These are phyloP conservation scores for Plasmopara halstedii DNA, from an alignment of 352 stramenopile species.

Conservation along the genomic window DNA sequence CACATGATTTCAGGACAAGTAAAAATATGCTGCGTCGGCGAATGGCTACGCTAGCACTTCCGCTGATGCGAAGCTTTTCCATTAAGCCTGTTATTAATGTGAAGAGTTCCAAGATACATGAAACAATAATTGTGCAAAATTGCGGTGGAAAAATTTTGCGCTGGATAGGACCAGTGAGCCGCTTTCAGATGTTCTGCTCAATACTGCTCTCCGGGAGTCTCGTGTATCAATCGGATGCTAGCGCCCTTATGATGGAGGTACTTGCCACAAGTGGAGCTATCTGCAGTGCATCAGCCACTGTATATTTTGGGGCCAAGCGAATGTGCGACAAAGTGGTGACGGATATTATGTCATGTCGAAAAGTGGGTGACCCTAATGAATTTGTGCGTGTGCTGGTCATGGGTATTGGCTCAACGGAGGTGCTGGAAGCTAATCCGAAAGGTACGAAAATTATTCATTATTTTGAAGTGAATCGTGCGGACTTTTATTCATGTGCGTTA, in stretches of 20 bases:
- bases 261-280: conserved; percentile 45
- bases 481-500: conserved; percentile 4
- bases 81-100: conserved; percentile 21
- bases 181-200: conserved; percentile 71
- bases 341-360: conserved; percentile 57
- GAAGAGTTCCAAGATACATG: conserved; percentile 35
- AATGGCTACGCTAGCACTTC: conserved; percentile 1
- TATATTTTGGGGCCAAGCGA: conserved; percentile 67
- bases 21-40: conserved; percentile 3
- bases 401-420: conserved; percentile 37
- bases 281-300: conserved; percentile 50
- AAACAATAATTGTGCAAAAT: conserved; percentile 44
- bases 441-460: conserved; percentile 11
- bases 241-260: conserved; percentile 42
- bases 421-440: conserved; percentile 35
- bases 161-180: conserved; percentile 50
- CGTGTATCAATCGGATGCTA: conserved; percentile 46
- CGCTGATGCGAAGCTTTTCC: conserved; percentile 10
- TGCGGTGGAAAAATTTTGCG: conserved; percentile 42
- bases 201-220: conserved; percentile 56
- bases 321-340: conserved; percentile 65
- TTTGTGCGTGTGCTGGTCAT: conserved; percentile 49
- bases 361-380: conserved; percentile 50
- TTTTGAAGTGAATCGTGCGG: background rate
- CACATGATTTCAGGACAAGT: background rate